Percentiles rank a stretch among this genome's conserved stretches.
These are phyloP conservation scores for Setaria italica DNA, from an alignment of 202 grass and related monocot genomes.

Conservation along the genomic window DNA sequence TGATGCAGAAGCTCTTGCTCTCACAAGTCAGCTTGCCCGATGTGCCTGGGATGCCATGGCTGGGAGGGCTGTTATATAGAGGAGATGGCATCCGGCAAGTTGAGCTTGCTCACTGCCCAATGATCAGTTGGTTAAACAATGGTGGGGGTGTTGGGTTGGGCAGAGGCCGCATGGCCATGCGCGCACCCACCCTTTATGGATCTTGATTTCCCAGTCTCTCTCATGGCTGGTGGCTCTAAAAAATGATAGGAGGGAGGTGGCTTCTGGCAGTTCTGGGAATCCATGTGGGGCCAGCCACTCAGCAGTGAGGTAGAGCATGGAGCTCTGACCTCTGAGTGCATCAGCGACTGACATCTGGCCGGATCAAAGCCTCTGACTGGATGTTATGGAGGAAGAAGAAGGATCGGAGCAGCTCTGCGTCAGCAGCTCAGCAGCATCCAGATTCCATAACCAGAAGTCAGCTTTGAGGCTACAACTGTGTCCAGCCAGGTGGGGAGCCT, in stretches of 20 bases:
- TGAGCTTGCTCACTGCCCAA: conserved; percentile 38
- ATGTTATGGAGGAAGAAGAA: conserved; percentile 11
- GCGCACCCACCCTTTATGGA: conserved; percentile 56
- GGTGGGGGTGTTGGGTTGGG: conserved; percentile 34
- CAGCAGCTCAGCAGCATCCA: conserved; percentile 23
- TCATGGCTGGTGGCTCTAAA: conserved; percentile 45
- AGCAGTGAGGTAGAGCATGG: conserved; percentile 12
- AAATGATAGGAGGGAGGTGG: conserved; percentile 37
- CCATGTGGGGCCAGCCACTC: conserved; percentile 23
- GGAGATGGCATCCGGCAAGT: conserved; percentile 12
- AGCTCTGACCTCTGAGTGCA: not conserved
- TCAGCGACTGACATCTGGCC: conserved; percentile 41
- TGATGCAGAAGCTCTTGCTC: not conserved
- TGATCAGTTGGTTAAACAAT: conserved; percentile 31
- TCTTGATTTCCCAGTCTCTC: conserved; percentile 54
- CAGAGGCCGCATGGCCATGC: conserved; percentile 43
- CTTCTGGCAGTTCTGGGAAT: conserved; percentile 41
- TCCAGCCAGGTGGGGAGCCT: conserved; percentile 42
- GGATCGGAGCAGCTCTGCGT: not conserved
- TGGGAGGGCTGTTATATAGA: conserved; percentile 47
- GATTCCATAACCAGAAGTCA: conserved; percentile 23
- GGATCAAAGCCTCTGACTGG: conserved; percentile 19
- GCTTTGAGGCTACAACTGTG: conserved; percentile 37
- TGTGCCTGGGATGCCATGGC: conserved; percentile 24
- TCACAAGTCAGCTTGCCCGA: not conserved